A percentile compares a stretch with the other conserved stretches of the same genome.
phyloP scores from a whole-genome alignment of 352 stramenopile species.

The Elongisporangium senticosum region DNA sequence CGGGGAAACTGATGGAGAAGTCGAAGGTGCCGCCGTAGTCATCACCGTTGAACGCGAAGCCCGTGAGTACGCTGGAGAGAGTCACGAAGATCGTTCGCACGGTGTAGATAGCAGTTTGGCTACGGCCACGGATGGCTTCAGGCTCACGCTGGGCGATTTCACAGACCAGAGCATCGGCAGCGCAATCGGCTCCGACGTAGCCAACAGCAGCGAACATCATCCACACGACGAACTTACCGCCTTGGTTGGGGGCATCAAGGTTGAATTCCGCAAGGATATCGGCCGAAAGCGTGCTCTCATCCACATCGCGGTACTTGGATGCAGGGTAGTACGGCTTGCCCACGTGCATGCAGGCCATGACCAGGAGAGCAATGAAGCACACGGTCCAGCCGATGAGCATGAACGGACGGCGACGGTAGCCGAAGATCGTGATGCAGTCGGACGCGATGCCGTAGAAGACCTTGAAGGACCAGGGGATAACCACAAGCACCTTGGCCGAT shows the following conservation, averaged over 20 bases:
- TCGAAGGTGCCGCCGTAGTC: constrained; percentile 38
- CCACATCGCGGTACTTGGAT: constrained; percentile 20
- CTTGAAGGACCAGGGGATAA: constrained; percentile 50
- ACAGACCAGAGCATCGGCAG: constrained; percentile 42
- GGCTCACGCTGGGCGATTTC: constrained; percentile 51
- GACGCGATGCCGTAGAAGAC: constrained; percentile 51
- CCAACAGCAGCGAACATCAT: constrained; percentile 43
- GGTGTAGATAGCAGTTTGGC: constrained; percentile 44
- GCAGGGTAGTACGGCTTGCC: constrained; percentile 35
- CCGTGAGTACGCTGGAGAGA: constrained; percentile 27
- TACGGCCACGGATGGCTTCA: constrained; percentile 30
- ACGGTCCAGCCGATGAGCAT: constrained; percentile 48
- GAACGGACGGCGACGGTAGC: constrained; percentile 46
- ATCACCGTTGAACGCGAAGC: constrained; percentile 33
- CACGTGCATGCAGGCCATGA: constrained; percentile 34
- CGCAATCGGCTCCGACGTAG: constrained; percentile 42
- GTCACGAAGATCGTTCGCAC: constrained; percentile 31
- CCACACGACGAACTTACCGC: constrained; percentile 30
- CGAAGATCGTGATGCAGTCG: constrained; percentile 40
- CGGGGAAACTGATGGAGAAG: constrained; percentile 29
- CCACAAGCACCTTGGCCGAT: constrained; percentile 34
- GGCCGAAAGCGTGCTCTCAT: constrained; percentile 19
- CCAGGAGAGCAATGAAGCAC: constrained; percentile 23
- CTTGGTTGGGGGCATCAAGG: constrained; percentile 20
- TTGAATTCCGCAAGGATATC: constrained; percentile 23